Conservation (phyloP, 345 rosid genomes). For the Tarenaya hassleriana region DNA sequence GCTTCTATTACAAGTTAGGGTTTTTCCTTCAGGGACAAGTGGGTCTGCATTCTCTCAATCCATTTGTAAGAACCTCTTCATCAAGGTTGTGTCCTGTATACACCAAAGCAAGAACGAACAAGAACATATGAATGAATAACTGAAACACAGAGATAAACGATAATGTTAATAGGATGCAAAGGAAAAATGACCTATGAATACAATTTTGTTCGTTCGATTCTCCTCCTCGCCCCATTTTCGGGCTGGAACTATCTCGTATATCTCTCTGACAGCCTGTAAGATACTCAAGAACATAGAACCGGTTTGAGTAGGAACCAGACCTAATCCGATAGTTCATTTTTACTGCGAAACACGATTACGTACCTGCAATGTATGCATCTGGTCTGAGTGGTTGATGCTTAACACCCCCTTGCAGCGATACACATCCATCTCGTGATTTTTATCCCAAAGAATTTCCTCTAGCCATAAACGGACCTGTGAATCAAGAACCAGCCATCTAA, state of each 20-base stretch:
- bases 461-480: slow-evolving; percentile 71
- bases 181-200: slow-evolving; percentile 62
- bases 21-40: slow-evolving; percentile 13
- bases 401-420: slow-evolving; percentile 94
- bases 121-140: slow-evolving; percentile 3
- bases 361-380: slow-evolving; percentile 90
- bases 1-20: neutral
- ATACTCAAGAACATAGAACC: slow-evolving; percentile 22
- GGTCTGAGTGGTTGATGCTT: slow-evolving; percentile 53
- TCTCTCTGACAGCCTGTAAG: slow-evolving; percentile 84
- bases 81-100: slow-evolving; percentile 69
- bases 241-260: slow-evolving; percentile 79
- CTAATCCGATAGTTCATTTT: too few relatives aligned
- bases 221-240: slow-evolving; percentile 72
- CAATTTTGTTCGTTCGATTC: slow-evolving; percentile 51
- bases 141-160: neutral
- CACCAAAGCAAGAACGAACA: too few relatives aligned
- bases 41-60: slow-evolving; percentile 42
- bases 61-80: slow-evolving; percentile 46
- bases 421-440: slow-evolving; percentile 65
- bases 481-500: slow-evolving; percentile 19
- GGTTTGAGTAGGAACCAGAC: too few relatives aligned
- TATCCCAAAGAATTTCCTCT: slow-evolving; percentile 94
- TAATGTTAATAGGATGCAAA: neutral
- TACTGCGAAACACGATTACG: slow-evolving; percentile 46